Evolutionary conservation across 768 basidiomycete genomes (phyloP).

Genomic region (Scleroderma citrinum): DNA sequence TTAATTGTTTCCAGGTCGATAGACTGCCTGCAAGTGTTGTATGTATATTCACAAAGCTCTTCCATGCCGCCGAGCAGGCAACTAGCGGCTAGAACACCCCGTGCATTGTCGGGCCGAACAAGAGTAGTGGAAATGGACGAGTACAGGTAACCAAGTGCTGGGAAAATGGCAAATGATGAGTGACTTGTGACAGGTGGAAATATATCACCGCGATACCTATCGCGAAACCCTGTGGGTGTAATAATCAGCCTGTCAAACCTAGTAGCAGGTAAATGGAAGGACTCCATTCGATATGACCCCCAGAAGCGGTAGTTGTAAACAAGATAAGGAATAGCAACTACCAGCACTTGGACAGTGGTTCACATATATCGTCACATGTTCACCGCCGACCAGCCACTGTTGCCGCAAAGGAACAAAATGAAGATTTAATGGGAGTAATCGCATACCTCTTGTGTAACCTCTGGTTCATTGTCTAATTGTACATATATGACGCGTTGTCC

Average conservation of each 20-base stretch:
- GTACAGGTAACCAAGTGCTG: conserved; percentile 78
- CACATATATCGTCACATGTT: conserved; percentile 14
- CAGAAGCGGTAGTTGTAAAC: conserved; percentile 11
- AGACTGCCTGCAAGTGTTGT: conserved; percentile 69
- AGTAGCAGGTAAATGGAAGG: conserved; percentile 6
- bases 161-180: conserved; percentile 16
- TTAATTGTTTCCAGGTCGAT: conserved; percentile 70
- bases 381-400: conserved; percentile 19
- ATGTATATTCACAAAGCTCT: conserved; percentile 74
- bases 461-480: conserved; percentile 70
- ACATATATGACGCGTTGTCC: conserved; percentile 69
- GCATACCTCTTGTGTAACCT: conserved; percentile 80
- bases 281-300: conserved; percentile 16
- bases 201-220: conserved; percentile 44
- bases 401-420: conserved; percentile 26
- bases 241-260: conserved; percentile 15
- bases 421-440: conserved; percentile 11
- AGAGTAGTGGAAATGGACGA: conserved; percentile 64
- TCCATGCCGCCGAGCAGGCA: conserved; percentile 86
- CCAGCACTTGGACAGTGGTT: conserved; percentile 12
- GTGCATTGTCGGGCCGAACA: conserved; percentile 73
- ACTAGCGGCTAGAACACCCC: conserved; percentile 79
- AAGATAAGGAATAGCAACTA: conserved; percentile 10
- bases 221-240: conserved; percentile 54
- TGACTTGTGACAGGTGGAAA: conserved; percentile 3